These are phyloP conservation scores for Aspergillus sp. DNA, from an alignment of 2,329 filamentous ascomycete species.

Conservation along the genomic window DNA sequence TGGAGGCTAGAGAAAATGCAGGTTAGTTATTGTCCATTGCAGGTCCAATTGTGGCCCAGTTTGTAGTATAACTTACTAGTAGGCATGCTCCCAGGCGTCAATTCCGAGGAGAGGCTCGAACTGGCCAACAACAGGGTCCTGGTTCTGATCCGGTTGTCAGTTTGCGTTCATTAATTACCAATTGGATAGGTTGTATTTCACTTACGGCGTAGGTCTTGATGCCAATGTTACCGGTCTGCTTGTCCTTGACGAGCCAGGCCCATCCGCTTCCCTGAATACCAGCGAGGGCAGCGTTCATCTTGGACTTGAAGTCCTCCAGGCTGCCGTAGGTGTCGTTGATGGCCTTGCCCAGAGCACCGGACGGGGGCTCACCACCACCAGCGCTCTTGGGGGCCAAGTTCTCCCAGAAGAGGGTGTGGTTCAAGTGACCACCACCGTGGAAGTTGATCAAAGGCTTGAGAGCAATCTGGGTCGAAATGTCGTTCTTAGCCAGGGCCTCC, in stretches of 20 bases:
- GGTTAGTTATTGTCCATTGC: slow-evolving; percentile 11
- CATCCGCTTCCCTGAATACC: slow-evolving; percentile 63
- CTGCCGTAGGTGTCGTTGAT: slow-evolving; percentile 58
- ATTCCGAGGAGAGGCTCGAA: slow-evolving; percentile 80
- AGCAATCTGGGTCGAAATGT: slow-evolving; percentile 54
- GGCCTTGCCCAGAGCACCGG: slow-evolving; percentile 51
- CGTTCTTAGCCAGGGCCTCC: slow-evolving; percentile 50
- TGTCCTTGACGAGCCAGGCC: slow-evolving; percentile 61
- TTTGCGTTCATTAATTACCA: too few relatives aligned
- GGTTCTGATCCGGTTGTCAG: slow-evolving; percentile 51
- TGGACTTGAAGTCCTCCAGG: slow-evolving; percentile 56
- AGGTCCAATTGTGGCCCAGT: not conserved
- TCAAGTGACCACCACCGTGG: slow-evolving; percentile 60
- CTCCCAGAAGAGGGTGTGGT: slow-evolving; percentile 64
- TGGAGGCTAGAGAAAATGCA: slow-evolving; percentile 55
- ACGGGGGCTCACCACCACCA: slow-evolving; percentile 60
- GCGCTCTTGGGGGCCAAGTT: slow-evolving; percentile 59
- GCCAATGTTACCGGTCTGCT: slow-evolving; percentile 51
- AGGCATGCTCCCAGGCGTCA: slow-evolving; percentile 95
- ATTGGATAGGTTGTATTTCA: not conserved
- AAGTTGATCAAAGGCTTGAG: slow-evolving; percentile 61
- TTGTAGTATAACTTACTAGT: slow-evolving; percentile 58
- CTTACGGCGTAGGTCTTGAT: slow-evolving; percentile 61
- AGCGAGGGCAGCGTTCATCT: slow-evolving; percentile 60
- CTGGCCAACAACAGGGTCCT: slow-evolving; percentile 82